Evolutionary conservation across 176 grass and related monocot genomes (phyloP), one percentile per base, ranked within the genome.

Genomic region (Aegilops sharonensis): DNA sequence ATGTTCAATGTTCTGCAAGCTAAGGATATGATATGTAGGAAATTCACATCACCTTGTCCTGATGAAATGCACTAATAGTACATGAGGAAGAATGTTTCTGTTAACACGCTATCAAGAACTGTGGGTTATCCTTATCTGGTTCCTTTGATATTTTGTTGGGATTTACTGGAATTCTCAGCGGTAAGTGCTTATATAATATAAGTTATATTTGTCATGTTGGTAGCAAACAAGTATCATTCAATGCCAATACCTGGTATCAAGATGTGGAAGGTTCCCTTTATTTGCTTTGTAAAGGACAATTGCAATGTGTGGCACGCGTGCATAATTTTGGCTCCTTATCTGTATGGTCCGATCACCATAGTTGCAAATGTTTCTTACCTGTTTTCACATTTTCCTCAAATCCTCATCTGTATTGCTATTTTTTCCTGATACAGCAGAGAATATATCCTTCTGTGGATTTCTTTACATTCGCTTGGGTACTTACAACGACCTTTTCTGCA

Each of bases 231-330:
- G 39, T 61, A 34, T 83, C 15, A 32, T 65, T 50, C 8, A 10
- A 13, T 77, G 11, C 12, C 20, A 66, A 52, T 66, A 20, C 57
- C 54, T 75, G 7, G 34, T 71, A 75, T 43, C 60, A 61, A 61
- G 52, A 73, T 18, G 9, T 60, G 52, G 81, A 83, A 42, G n/a
- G 50, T 73, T 73, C 12, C 60, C 37, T 75, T 20, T 34, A 34
- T 75, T 75, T 84, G 11, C 59, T 85, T 84, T 84, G 39, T 42
- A 20, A 83, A 83, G 50, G 24, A 75, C 70, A 34, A 52, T 74
- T 5, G 5, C 40, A 81, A 11, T 39, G 64, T 81, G 27, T 31
- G 57, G n/a, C 18, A 35, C 15, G 9, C 40, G 27, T 27, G 8
- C 42, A 48, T 72, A 11, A 72, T 72, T 40, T 72, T 72, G 70